Conservation (phyloP, 1,139 yeast species). For the Suzukiozyma palmioleophila region DNA sequence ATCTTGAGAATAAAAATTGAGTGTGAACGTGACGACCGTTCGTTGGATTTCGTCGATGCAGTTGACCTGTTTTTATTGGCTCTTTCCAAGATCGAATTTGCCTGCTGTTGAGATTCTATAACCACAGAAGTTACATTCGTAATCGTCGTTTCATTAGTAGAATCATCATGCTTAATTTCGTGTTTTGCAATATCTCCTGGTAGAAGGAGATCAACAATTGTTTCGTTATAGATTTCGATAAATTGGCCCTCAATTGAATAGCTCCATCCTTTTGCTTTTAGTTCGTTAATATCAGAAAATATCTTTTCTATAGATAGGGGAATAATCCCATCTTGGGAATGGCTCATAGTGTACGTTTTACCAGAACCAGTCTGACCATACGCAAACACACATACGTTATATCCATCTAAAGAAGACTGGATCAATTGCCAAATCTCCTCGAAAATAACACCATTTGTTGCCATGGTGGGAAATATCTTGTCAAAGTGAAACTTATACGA, state of each 20-base stretch:
- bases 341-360: slow-evolving; percentile 88
- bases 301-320: slow-evolving; percentile 74
- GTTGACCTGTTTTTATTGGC: slow-evolving; percentile 69
- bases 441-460: slow-evolving; percentile 62
- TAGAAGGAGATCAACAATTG: slow-evolving; percentile 62
- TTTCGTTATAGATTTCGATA: slow-evolving; percentile 86
- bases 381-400: slow-evolving; percentile 89
- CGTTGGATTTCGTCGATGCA: slow-evolving; percentile 80
- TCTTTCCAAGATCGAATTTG: slow-evolving; percentile 43
- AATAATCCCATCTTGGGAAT: slow-evolving; percentile 69
- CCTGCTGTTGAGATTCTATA: slow-evolving; percentile 47
- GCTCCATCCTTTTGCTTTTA: slow-evolving; percentile 60
- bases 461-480: slow-evolving; percentile 58
- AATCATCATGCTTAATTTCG: slow-evolving; percentile 73
- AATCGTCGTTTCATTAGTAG: slow-evolving; percentile 47
- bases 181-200: slow-evolving; percentile 32
- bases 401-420: slow-evolving; percentile 88
- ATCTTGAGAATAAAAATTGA: slow-evolving; percentile 70
- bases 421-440: slow-evolving; percentile 83
- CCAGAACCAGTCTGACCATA: slow-evolving; percentile 99
- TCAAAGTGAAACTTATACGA: slow-evolving; percentile 64
- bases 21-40: slow-evolving; percentile 66
- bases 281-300: slow-evolving; percentile 51
- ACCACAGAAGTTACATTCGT: slow-evolving; percentile 53
- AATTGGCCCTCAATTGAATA: slow-evolving; percentile 71